phyloP scores from a whole-genome alignment of 345 rosid species.

The Alliaria petiolata region DNA sequence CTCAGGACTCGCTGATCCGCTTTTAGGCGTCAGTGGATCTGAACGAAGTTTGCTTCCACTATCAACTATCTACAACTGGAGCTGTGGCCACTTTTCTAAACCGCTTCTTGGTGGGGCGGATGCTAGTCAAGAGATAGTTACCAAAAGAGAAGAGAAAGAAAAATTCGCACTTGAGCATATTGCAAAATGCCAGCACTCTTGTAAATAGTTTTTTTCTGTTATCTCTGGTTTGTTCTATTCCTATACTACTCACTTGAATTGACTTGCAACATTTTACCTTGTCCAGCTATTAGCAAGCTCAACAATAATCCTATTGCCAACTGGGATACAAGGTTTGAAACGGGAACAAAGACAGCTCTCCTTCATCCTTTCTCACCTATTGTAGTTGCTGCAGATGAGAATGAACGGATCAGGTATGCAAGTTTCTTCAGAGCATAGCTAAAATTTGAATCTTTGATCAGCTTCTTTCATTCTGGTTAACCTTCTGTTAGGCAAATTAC shows the following conservation, averaged over 20 bases:
- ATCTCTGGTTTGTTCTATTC: slow-evolving; percentile 21
- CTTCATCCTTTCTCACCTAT: slow-evolving; percentile 91
- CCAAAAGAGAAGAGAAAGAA: slow-evolving; percentile 88
- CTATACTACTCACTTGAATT: slow-evolving; percentile 15
- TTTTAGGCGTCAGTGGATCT: slow-evolving; percentile 60
- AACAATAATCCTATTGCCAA: slow-evolving; percentile 69
- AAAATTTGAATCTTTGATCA: slow-evolving; percentile 14
- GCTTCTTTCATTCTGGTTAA: neutral
- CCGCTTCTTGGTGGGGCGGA: slow-evolving; percentile 83
- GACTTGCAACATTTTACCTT: slow-evolving; percentile 11
- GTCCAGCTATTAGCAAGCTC: slow-evolving; percentile 74
- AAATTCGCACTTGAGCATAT: slow-evolving; percentile 78
- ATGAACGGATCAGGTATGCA: slow-evolving; percentile 78
- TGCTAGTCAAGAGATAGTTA: slow-evolving; percentile 68
- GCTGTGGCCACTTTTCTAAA: slow-evolving; percentile 95
- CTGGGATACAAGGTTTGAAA: slow-evolving; percentile 91
- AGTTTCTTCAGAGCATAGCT: slow-evolving; percentile 7
- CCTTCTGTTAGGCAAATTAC: neutral
- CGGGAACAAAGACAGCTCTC: slow-evolving; percentile 78
- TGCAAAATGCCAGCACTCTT: slow-evolving; percentile 83
- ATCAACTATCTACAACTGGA: slow-evolving; percentile 91
- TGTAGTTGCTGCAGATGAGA: slow-evolving; percentile 96
- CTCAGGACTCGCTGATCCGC: slow-evolving; percentile 94
- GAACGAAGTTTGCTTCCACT: slow-evolving; percentile 88
- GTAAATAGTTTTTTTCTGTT: slow-evolving; percentile 36